These are phyloP conservation scores for Euphorbia peplus DNA, from an alignment of 345 rosid species.

Conservation along the genomic window DNA sequence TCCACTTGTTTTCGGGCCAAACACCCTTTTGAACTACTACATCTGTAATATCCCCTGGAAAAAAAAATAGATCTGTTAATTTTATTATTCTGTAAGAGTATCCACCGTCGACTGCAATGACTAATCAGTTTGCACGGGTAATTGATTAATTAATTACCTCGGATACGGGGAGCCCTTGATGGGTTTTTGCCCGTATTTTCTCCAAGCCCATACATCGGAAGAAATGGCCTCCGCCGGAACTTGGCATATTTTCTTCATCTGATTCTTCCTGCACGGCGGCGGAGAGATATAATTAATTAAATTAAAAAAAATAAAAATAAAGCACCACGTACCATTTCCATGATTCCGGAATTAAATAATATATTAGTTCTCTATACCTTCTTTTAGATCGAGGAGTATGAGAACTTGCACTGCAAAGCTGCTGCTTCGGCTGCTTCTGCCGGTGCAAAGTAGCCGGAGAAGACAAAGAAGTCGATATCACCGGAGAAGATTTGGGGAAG, in stretches of 20 bases:
- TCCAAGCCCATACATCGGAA: conserved; percentile 98
- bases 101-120: no score
- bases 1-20: conserved; percentile 98
- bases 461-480: no score
- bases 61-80: no score
- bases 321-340: no score
- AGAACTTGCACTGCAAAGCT: conserved; percentile 41
- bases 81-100: no score
- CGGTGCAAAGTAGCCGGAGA: no score
- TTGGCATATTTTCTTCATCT: conserved; percentile 77
- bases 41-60: conserved; percentile 81
- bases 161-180: conserved; percentile 99
- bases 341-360: no score
- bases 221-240: conserved; percentile 85
- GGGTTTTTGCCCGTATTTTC: conserved; percentile 99
- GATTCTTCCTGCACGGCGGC: conserved; percentile 89
- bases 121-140: no score
- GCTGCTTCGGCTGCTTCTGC: conserved; percentile 22
- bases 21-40: conserved; percentile 94
- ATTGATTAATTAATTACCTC: no score
- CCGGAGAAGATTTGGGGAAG: conserved; percentile 39
- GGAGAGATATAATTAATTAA: no score
- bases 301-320: no score
- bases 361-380: no score
- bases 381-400: conserved; percentile 71